Evolutionary conservation across 176 grass and related monocot genomes (phyloP).

Genomic region (Zoysia japonica): DNA sequence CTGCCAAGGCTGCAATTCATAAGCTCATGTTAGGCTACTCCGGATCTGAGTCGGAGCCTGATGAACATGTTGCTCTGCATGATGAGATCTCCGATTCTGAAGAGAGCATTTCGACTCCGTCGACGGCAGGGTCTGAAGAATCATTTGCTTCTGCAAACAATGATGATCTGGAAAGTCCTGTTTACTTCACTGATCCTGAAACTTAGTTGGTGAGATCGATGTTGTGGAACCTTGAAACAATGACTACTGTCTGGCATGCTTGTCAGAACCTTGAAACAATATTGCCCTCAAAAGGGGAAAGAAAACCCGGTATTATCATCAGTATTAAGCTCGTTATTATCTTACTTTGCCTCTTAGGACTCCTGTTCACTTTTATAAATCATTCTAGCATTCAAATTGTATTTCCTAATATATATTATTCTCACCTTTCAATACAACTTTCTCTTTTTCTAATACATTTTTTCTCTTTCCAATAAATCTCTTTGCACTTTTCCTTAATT

Average conservation of each 20-base stretch:
- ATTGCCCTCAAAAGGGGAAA: neutral
- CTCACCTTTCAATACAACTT: too few relatives aligned
- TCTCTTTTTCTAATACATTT: too few relatives aligned
- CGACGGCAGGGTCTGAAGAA: conserved; percentile 52
- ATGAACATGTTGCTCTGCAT: conserved; percentile 48
- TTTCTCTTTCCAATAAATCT: too few relatives aligned
- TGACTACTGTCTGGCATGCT: conserved; percentile 13
- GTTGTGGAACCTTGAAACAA: conserved; percentile 26
- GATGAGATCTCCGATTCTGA: conserved; percentile 71
- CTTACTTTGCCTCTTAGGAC: neutral
- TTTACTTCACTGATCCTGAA: conserved; percentile 87
- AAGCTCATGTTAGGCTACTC: conserved; percentile 81
- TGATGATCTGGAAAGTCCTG: conserved; percentile 77
- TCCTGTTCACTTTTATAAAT: conserved; percentile 54
- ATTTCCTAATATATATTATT: neutral
- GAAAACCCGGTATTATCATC: neutral
- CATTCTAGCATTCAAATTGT: too few relatives aligned
- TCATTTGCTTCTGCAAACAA: conserved; percentile 93
- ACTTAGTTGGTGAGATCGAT: conserved; percentile 20
- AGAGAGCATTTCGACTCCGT: conserved; percentile 44
- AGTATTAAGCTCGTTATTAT: neutral
- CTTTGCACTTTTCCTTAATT: too few relatives aligned
- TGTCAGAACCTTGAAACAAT: conserved; percentile 7
- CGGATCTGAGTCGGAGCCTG: conserved; percentile 69
- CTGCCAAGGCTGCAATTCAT: conserved; percentile 81